phyloP scores from a whole-genome alignment of 1,284 basidiomycete species.

The Rhodotorula sp. region DNA sequence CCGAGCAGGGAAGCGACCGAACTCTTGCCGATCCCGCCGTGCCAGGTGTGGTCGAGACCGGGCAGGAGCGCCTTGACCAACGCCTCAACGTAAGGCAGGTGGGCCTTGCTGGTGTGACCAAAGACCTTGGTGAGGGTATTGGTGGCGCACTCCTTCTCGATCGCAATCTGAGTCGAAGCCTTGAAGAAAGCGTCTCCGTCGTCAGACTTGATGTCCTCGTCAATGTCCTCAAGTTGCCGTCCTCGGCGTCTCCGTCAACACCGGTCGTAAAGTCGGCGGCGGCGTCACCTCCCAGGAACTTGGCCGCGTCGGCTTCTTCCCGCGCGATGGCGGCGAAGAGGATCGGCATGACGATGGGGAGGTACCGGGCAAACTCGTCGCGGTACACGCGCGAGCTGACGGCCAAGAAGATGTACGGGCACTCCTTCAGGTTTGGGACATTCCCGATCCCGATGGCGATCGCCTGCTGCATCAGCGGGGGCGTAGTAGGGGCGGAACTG shows the following conservation, averaged over 20 bases:
- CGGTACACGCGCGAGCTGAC: constrained; percentile 96
- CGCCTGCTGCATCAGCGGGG: constrained; percentile 91
- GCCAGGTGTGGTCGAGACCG: constrained; percentile 82
- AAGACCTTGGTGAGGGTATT: constrained; percentile 95
- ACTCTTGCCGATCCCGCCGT: constrained; percentile 96
- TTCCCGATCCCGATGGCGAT: constrained; percentile 84
- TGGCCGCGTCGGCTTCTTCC: constrained; percentile 51
- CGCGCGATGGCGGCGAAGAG: constrained; percentile 83
- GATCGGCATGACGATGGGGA: constrained; percentile 81
- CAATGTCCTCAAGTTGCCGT: constrained; percentile 58
- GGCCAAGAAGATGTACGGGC: constrained; percentile 97
- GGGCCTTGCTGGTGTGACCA: constrained; percentile 73
- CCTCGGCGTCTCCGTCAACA: constrained; percentile 59
- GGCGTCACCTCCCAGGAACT: constrained; percentile 51
- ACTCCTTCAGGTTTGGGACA: constrained; percentile 85
- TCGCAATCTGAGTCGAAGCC: constrained; percentile 91
- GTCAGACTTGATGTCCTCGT: constrained; percentile 72
- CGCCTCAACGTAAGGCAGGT: constrained; percentile 73
- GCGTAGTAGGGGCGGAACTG: constrained; percentile 93
- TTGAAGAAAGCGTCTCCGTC: constrained; percentile 88
- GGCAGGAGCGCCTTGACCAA: constrained; percentile 76
- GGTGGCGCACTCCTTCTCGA: constrained; percentile 98
- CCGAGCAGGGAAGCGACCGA: constrained; percentile 85
- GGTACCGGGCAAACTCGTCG: constrained; percentile 86
- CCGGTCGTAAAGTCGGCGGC: constrained; percentile 60